phyloP scores from a whole-genome alignment of 2,329 filamentous ascomycete genomes.

The Colletotrichum sp. region DNA sequence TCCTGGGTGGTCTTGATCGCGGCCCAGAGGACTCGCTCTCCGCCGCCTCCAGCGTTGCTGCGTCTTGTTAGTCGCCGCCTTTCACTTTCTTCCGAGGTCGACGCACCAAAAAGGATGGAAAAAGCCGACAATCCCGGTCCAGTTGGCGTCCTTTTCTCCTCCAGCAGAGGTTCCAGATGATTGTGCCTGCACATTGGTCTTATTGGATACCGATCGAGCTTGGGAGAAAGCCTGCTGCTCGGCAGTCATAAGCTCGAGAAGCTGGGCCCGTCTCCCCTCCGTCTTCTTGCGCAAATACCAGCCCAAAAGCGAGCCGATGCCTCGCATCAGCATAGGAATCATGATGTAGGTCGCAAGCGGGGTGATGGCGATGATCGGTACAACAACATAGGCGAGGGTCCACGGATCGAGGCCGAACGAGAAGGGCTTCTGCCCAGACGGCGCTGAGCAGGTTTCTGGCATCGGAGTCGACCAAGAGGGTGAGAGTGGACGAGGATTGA shows the following conservation, averaged over 20 bases:
- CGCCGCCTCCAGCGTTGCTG: constrained; percentile 94
- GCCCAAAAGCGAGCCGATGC: constrained; percentile 53
- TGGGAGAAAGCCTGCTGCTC: constrained; percentile 41
- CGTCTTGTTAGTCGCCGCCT: constrained; percentile 7
- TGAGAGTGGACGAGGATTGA: background rate
- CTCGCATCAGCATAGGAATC: constrained; percentile 41
- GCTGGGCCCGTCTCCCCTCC: constrained; percentile 62
- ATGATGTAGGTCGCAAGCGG: constrained; percentile 33
- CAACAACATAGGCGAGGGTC: constrained; percentile 29
- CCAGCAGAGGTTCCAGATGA: constrained; percentile 36
- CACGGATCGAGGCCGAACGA: constrained; percentile 33
- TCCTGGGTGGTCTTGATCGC: constrained; percentile 90
- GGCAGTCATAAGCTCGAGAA: constrained; percentile 57
- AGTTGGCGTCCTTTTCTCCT: constrained; percentile 57
- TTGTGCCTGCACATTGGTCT: constrained; percentile 58
- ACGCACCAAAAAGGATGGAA: constrained; percentile 95
- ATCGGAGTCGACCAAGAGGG: constrained; percentile 17
- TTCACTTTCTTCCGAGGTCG: background rate
- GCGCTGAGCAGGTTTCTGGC: constrained; percentile 32
- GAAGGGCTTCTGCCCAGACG: constrained; percentile 27
- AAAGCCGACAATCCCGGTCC: constrained; percentile 89
- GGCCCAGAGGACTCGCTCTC: constrained; percentile 95
- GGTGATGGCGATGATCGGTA: constrained; percentile 22
- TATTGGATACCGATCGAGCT: constrained; percentile 26
- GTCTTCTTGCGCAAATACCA: constrained; percentile 69